These are phyloP conservation scores for Aspergillus sp. DNA, from an alignment of 2,329 filamentous ascomycete species.

Conservation along the genomic window DNA sequence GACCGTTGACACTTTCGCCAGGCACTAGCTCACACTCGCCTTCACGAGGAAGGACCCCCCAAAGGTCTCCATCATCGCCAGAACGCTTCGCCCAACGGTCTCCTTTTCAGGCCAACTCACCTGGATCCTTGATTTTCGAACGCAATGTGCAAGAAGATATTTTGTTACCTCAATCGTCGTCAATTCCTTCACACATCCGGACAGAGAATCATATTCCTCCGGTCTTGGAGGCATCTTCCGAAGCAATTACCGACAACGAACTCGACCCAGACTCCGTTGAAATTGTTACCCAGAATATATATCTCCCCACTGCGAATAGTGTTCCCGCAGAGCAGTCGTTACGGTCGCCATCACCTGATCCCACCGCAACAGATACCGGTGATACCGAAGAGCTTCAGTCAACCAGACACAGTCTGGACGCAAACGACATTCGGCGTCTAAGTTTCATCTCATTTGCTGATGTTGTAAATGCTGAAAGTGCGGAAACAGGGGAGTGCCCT, in stretches of 20 bases:
- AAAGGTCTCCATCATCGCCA: conserved; percentile 2
- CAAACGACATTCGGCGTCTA: conserved; percentile 74
- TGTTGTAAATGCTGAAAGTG: conserved; percentile 73
- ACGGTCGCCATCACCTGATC: conserved; percentile 46
- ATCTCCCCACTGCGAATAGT: conserved; percentile 73
- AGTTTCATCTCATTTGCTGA: conserved; percentile 98
- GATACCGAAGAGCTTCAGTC: conserved; percentile 55
- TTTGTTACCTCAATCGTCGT: conserved; percentile 68
- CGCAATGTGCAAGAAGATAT: conserved; percentile 85
- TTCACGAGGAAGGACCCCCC: not conserved
- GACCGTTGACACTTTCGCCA: conserved; percentile 3
- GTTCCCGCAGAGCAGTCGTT: conserved; percentile 50
- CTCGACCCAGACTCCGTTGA: conserved; percentile 87
- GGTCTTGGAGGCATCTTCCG: conserved; percentile 84
- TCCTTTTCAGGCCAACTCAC: conserved; percentile 69
- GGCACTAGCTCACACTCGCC: not conserved
- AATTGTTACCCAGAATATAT: conserved; percentile 82
- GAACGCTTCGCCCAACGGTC: not conserved
- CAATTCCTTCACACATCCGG: conserved; percentile 90
- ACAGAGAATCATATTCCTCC: conserved; percentile 93
- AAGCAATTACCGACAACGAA: conserved; percentile 79
- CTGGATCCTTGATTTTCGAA: conserved; percentile 84
- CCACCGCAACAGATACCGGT: conserved; percentile 55
- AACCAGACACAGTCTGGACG: conserved; percentile 76
- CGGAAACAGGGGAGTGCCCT: conserved; percentile 42